These are phyloP conservation scores for Malus asiatica DNA, from an alignment of 306 rosid species.

Conservation along the genomic window DNA sequence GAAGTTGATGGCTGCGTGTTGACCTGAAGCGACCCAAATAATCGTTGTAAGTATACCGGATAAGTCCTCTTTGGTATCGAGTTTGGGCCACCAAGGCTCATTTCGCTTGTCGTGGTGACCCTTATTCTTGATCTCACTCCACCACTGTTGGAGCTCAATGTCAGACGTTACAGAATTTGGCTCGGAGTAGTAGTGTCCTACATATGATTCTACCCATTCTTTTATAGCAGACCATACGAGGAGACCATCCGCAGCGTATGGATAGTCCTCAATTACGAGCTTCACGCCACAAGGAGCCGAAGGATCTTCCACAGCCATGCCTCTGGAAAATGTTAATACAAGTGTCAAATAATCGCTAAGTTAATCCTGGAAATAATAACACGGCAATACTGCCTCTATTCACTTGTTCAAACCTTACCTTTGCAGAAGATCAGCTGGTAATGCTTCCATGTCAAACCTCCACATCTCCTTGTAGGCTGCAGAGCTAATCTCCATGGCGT, in stretches of 20 bases:
- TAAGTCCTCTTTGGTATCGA: constrained; percentile 59
- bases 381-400: not conserved
- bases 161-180: constrained; percentile 55
- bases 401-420: constrained; percentile 35
- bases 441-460: constrained; percentile 88
- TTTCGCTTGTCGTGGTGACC: constrained; percentile 79
- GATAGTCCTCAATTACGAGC: constrained; percentile 88
- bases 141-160: constrained; percentile 83
- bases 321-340: constrained; percentile 43
- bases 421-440: constrained; percentile 86
- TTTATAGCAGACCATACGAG: constrained; percentile 86
- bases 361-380: not conserved
- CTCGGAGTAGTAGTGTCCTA: constrained; percentile 56
- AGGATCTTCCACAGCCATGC: constrained; percentile 89
- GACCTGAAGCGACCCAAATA: constrained; percentile 92
- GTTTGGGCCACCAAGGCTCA: constrained; percentile 95
- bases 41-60: constrained; percentile 59
- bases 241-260: constrained; percentile 93
- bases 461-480: constrained; percentile 76
- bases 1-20: constrained; percentile 91
- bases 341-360: not conserved
- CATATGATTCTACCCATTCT: constrained; percentile 87
- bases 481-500: constrained; percentile 80
- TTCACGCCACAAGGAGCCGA: constrained; percentile 63
- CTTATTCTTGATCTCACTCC: constrained; percentile 75